These are phyloP conservation scores for Xerocomellus chrysenteron DNA, from an alignment of 768 basidiomycete species.

Conservation along the genomic window DNA sequence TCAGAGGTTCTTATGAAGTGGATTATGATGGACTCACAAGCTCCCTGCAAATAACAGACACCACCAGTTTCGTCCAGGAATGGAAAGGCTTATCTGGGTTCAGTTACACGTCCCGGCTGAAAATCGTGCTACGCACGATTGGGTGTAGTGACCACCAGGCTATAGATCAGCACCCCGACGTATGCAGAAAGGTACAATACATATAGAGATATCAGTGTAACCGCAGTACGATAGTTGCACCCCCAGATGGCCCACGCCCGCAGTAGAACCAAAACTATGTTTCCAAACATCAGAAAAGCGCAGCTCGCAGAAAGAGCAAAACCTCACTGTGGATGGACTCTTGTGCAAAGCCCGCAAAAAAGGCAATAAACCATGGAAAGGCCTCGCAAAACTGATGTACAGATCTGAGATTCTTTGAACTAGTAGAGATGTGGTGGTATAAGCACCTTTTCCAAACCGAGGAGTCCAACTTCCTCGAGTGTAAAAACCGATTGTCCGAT, in stretches of 20 bases:
- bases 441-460: constrained; percentile 6
- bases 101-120: background rate
- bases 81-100: background rate
- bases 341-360: background rate
- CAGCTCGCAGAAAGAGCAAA: background rate
- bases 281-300: background rate
- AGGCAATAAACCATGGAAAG: background rate
- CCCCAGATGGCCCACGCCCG: constrained; percentile 21
- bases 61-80: background rate
- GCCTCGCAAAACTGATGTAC: constrained; percentile 8
- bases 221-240: background rate
- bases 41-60: background rate
- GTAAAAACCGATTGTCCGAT: constrained; percentile 4
- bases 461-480: constrained; percentile 14
- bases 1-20: background rate
- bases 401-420: no score
- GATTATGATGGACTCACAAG: background rate
- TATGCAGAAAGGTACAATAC: background rate
- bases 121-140: background rate
- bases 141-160: background rate
- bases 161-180: background rate
- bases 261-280: constrained; percentile 14
- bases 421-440: no score
- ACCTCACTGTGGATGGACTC: constrained; percentile 16
- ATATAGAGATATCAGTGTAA: background rate